These are phyloP conservation scores for Angomonas deanei DNA, from an alignment of 208 protist genomes.

Conservation along the genomic window DNA sequence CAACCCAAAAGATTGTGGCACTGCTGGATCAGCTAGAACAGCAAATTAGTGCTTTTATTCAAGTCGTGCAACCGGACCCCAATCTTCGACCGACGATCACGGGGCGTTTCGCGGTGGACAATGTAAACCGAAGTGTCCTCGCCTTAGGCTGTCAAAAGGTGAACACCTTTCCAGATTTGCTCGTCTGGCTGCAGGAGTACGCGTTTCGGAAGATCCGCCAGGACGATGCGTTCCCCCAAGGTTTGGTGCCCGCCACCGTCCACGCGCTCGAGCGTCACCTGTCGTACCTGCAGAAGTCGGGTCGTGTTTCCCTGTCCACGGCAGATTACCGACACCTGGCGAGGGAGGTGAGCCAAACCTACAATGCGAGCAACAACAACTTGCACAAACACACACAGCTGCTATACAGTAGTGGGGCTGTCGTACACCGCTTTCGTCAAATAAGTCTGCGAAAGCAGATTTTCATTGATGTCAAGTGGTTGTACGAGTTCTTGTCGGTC, in stretches of 20 bases:
- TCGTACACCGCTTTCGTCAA: constrained; percentile 61
- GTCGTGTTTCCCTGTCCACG: constrained; percentile 48
- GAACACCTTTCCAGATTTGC: constrained; percentile 26
- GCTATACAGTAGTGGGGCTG: constrained; percentile 45
- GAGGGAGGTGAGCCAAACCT: constrained; percentile 29
- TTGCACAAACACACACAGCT: constrained; percentile 73
- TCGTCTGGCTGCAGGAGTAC: constrained; percentile 65
- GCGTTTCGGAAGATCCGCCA: constrained; percentile 40
- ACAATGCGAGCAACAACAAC: constrained; percentile 26
- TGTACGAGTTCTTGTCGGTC: constrained; percentile 26
- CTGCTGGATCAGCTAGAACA: constrained; percentile 48
- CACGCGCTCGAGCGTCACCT: constrained; percentile 23
- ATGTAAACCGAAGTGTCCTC: constrained; percentile 41
- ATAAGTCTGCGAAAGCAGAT: constrained; percentile 37
- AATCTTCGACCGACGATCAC: constrained; percentile 63
- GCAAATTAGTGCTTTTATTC: constrained; percentile 60
- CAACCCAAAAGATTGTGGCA: constrained; percentile 12
- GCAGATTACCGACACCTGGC: constrained; percentile 58
- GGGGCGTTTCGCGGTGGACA: constrained; percentile 67
- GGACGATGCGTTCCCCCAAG: constrained; percentile 68
- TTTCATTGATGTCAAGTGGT: constrained; percentile 63
- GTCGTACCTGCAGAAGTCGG: constrained; percentile 21
- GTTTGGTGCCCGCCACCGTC: constrained; percentile 44
- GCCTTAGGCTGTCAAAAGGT: constrained; percentile 4
- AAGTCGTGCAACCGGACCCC: constrained; percentile 49